Base-by-base conservation (phyloP, 257 asterid genomes). In the Paraleonurus japonicus region DNA sequence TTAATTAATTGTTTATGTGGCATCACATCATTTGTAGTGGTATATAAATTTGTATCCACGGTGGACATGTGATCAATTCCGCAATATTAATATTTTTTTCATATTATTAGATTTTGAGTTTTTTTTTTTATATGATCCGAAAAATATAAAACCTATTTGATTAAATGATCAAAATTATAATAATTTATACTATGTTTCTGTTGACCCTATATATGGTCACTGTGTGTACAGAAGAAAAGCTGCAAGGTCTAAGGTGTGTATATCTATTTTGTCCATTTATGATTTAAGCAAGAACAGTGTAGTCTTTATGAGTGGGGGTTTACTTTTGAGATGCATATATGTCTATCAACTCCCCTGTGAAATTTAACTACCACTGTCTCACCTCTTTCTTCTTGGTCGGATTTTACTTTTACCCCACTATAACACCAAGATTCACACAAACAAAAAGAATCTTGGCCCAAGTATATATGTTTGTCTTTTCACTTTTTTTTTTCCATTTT, bases 181-280 rank as follows among this genome's bases (percentile, higher is more conserved):
- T n/a, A n/a, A n/a, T n/a, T n/a, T n/a, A n/a, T n/a, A n/a, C n/a
- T 32, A 43, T 43, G 51, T 43, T 4, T 15, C 1, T 43, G 51
- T 43, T 43, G 60, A 53, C 28, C 28, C 27, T 9, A 19, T 53
- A 8, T 45, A 8, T 53, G 2, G 60, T 53, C 19, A 53, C 60
- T 53, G 28, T 20, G 9, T 8, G 3, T 7, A 20, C 6, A 17
- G 55, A 48, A 4, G 35, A 57, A 60, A 60, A 50, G 20, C 61
- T 71, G 69, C 75, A 59, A 43, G 30, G 43, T 30, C 45, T 20
- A 4, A 19, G 43, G 50, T 37, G 43, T 55, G 50, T 37, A 32
- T 55, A 54, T 70, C 58, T 62, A 26, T 71, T 65, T 77, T 57
- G 77, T 57, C 81, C 65, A 47, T 61, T 22, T 61, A 32, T 33